Evolutionary conservation across 352 stramenopile species (phyloP), one percentile per base, ranked within the genome.

Genomic region (Pythium monospermum): DNA sequence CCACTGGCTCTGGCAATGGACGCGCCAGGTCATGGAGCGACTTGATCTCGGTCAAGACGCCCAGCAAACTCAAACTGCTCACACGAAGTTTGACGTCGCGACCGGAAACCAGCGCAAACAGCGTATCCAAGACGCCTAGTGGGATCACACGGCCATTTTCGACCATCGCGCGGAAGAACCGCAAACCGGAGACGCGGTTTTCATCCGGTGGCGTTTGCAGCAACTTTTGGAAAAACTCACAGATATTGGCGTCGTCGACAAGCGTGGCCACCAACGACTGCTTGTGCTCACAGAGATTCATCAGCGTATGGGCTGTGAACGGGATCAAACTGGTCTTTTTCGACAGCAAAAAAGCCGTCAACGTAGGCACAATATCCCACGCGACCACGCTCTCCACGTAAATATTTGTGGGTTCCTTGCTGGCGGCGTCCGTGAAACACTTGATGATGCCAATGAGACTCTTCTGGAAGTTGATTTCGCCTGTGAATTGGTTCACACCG

Each of bases 241-340:
- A 88, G 3, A 78, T 72, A 27, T 83, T 83, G 1, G 48, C 32
- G 35, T 86, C 68, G 33, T 86, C 68, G 10, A 78, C 80, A 4
- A 91, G 51, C 27, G 83, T 67, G 23, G 78, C 64, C 47, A 88
- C 86, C 27, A 88, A 79, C 27, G 66, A 66, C 4, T 77, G 69
- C 31, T 85, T 86, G 53, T 81, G 78, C 40, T 87, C 76, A 49
- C 76, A 89, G 26, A 89, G 54, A 26, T 89, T 89, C 77, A 91
- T 85, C 49, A 91, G 57, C 10, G 76, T 79, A 43, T 91, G 77
- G 6, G 78, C 80, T 6, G 67, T 80, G 4, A 82, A 38, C 11
- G 80, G 80, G 11, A 91, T 73, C 16, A 91, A 46, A 23, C 63
- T 80, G 30, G 78, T 61, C 48, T 89, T 89, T 26, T 64, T 68